Conservation (phyloP, 306 rosid species). For the Phaseolus lunatus region DNA sequence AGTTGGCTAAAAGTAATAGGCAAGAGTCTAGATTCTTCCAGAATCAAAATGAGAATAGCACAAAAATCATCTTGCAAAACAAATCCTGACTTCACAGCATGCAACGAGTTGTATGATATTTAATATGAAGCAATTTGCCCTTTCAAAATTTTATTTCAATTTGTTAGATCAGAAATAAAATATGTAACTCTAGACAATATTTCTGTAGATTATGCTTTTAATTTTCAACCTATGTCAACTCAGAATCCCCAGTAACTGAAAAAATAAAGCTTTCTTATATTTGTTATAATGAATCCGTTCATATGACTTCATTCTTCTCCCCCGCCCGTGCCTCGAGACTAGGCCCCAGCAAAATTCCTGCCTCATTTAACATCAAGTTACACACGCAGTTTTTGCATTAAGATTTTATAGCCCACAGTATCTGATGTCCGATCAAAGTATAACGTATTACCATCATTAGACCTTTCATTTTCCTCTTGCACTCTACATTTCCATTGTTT, state of each 20-base stretch:
- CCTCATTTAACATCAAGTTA: neutral
- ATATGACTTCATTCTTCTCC: neutral
- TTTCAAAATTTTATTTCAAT: neutral
- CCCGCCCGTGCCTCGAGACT: neutral
- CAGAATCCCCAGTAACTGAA: neutral
- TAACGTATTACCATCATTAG: neutral
- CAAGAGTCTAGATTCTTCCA: neutral
- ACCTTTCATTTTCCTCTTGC: neutral
- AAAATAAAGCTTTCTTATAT: neutral
- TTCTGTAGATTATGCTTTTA: constrained; percentile 7
- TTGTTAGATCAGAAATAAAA: constrained; percentile 4
- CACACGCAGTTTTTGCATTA: neutral
- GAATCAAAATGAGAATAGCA: neutral
- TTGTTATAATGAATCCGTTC: constrained; percentile 1
- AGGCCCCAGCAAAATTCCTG: constrained; percentile 14
- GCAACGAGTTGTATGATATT: neutral
- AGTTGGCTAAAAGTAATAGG: neutral
- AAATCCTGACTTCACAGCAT: neutral
- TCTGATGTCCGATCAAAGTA: neutral
- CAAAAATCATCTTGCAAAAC: neutral
- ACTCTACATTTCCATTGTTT: neutral
- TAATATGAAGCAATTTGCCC: neutral
- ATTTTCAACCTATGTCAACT: constrained; percentile 14
- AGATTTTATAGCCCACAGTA: neutral
- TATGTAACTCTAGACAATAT: neutral